Base-by-base conservation (phyloP, 106 monocot species). In the Platanthera zijinensis region DNA sequence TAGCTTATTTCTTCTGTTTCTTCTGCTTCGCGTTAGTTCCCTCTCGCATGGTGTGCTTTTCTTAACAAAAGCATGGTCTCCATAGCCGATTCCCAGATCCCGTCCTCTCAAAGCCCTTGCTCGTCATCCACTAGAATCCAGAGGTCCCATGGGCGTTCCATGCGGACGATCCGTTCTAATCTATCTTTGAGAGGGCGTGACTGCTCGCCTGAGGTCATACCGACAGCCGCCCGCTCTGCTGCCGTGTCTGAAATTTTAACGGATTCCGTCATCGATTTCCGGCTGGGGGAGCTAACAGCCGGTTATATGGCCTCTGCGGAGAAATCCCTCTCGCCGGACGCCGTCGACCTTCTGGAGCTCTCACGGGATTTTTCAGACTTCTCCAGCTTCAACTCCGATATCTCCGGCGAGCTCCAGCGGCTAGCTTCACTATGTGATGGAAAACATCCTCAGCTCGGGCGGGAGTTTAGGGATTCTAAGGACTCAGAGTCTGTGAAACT, bases 241-340 rank as follows among this genome's bases (percentile, higher is more conserved):
- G 51, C 73, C 8, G 45, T 75, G 75, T 83, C 86, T 0, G 86
- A 87, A 32, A 71, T 73, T 52, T 80, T 90, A 48, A 73, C 90
- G 19, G 95, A 95, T 78, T 95, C 95, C 39, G 78, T 85, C 15
- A 81, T 95, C 30, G 95, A 95, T 76, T 80, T 87, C 80, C 76
- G 78, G 7, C 90, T 95, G 48, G 76, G 68, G 2, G 82, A 91
- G 75, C 91, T 91, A 32, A 74, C 84, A 15, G 75, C 50, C n/a
- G 61, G 56, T 47, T 53, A 63, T 63, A 39, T 50, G 18, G 70
- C 67, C 28, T 75, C 75, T 22, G 15, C 73, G 73, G 30, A 5
- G 15, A 25, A 69, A 1, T 18, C 83, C 62, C 2, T 10, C 14
- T 4, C 19, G 19, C 21, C 5, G 22, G 72, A 72, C 10, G 51